Percentiles rank a stretch among this genome's conserved stretches.
These are phyloP conservation scores for Hyaloscypha hepaticicola DNA, from an alignment of 495 filamentous ascomycete genomes.

Conservation along the genomic window DNA sequence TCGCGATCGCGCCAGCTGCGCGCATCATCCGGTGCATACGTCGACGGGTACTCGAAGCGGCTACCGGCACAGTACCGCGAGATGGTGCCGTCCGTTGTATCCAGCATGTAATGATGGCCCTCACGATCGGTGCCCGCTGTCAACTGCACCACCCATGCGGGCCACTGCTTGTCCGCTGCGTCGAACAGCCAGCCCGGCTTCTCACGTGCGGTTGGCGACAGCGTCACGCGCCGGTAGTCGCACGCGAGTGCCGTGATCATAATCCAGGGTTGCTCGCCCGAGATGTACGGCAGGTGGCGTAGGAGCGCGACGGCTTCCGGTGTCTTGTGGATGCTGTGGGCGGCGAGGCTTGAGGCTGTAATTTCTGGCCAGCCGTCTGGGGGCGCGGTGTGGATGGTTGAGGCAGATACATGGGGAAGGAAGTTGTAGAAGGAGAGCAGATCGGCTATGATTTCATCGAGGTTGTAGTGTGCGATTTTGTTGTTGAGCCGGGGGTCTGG, in stretches of 20 bases:
- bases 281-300: constrained; percentile 22
- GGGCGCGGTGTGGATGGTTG: constrained; percentile 11
- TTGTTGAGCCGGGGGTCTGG: constrained; percentile 11
- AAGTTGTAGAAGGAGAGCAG: constrained; percentile 8
- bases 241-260: constrained; percentile 18
- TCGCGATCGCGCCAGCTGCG: constrained; percentile 23
- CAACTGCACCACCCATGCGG: constrained; percentile 28
- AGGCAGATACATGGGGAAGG: constrained; percentile 16
- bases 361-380: constrained; percentile 21
- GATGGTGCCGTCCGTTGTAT: constrained; percentile 27
- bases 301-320: constrained; percentile 16
- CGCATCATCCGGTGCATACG: constrained; percentile 19
- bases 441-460: constrained; percentile 3
- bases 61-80: constrained; percentile 15
- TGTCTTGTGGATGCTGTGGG: constrained; percentile 16
- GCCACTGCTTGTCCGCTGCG: constrained; percentile 20
- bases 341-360: constrained; percentile 8
- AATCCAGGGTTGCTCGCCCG: constrained; percentile 16
- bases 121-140: constrained; percentile 21
- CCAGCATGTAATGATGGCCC: constrained; percentile 5
- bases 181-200: constrained; percentile 17
- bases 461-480: constrained; percentile 9
- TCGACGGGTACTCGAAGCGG: constrained; percentile 16
- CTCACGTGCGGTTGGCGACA: constrained; percentile 10
- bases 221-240: constrained; percentile 18